Conservation (phyloP, 1,284 basidiomycete species). For the Neonothopanus nambi region DNA sequence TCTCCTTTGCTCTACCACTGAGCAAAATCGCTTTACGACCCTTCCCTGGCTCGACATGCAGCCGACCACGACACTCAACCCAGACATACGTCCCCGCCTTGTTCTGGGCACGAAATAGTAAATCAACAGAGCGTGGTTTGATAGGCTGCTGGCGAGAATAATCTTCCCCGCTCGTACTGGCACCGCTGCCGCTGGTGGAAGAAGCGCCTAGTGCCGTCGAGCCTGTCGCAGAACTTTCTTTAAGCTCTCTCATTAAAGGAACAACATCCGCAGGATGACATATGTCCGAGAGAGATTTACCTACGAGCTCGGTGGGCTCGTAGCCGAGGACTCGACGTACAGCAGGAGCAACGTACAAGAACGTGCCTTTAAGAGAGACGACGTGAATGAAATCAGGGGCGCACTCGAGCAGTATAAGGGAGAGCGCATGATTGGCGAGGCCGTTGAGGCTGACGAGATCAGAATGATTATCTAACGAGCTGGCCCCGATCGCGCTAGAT, state of each 20-base stretch:
- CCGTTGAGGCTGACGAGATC: constrained; percentile 24
- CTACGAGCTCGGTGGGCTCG: constrained; percentile 79
- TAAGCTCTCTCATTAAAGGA: constrained; percentile 90
- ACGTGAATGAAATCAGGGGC: constrained; percentile 85
- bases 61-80: constrained; percentile 83
- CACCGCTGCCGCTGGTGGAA: too few species aligned
- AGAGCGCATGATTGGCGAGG: constrained; percentile 44
- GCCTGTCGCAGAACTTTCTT: constrained; percentile 64
- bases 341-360: constrained; percentile 90
- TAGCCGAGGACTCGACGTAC: constrained; percentile 78
- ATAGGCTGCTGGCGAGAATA: neutral
- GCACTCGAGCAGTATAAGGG: constrained; percentile 69
- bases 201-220: constrained; percentile 1
- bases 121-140: constrained; percentile 25
- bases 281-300: constrained; percentile 73
- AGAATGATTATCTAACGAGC: constrained; percentile 13
- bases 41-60: constrained; percentile 88
- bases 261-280: constrained; percentile 91
- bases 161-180: neutral
- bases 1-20: constrained; percentile 68
- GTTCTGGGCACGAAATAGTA: constrained; percentile 75
- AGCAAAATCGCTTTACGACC: constrained; percentile 88
- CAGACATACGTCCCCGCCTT: constrained; percentile 75
- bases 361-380: constrained; percentile 89
- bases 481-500: constrained; percentile 3